Base-by-base conservation (phyloP, 2,329 filamentous ascomycete genomes). In the Monosporascus sp. region DNA sequence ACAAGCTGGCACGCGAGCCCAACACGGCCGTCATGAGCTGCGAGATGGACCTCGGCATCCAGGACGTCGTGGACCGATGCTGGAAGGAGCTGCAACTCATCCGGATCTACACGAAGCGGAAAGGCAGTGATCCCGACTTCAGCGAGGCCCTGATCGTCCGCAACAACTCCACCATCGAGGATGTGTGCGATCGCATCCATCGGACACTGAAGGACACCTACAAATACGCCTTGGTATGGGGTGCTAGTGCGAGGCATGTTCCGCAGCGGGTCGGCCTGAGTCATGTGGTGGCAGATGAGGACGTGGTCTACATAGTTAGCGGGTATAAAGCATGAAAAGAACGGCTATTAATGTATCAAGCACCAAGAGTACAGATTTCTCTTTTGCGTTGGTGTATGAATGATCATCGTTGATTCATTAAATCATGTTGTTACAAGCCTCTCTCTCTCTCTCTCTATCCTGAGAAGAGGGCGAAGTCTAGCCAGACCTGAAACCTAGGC, bases 211-310 rank as follows among this genome's bases (percentile, higher is more conserved):
- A 97, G 82, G 95, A 99, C 58, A 96, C 91, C 5, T 99, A 97
- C 81, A 99, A 97, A 78, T 97, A 97, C 74, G 95, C 94, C 3
- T 74, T 97, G 60, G 94, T 99, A 0, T 99, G 95, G 95, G 94
- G 94, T 5, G 92, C 92, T 18, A 97, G 93, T 71, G 94, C 94
- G 37, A 85, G 90, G 65, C 95, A 99, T 76, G 80, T 97, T 37
- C 94, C 95, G 37, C 94, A 99, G 77, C 79, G 94, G 57, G 93
- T 97, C 38, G 95, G 94, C 1, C 71, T 99, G 64, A 78, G 83
- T 6, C 94, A 99, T 77, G 65, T 83, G 14, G 92, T 99, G 45
- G 73, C 79, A 2, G 84, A 87, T 58, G 83, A 86, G 68, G 84
- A 86, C 64, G 83, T 86, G 18, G 83, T 86, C 49, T 85, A 84